phyloP scores from a whole-genome alignment of 306 rosid species.

The Prunus mongolica region DNA sequence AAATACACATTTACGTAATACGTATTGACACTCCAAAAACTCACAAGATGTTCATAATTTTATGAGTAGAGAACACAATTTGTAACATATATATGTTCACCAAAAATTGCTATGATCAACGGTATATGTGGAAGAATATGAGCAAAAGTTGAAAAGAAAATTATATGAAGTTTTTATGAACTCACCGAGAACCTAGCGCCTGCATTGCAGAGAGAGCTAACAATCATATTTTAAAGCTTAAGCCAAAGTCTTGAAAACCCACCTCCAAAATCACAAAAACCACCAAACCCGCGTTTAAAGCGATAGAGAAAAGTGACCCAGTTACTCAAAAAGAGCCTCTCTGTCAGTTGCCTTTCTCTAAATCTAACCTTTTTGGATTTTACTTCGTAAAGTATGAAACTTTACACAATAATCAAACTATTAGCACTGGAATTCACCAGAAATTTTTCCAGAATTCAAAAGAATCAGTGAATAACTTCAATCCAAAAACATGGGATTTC shows the following conservation, averaged over 20 bases:
- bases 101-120: neutral
- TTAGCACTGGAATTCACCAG: neutral
- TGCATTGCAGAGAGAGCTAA: constrained; percentile 72
- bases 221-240: constrained; percentile 41
- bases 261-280: neutral
- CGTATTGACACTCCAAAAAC: no score
- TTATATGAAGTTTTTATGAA: constrained; percentile 3
- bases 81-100: neutral
- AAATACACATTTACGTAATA: no score
- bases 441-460: neutral
- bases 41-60: no score
- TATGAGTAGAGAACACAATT: neutral
- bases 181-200: constrained; percentile 71
- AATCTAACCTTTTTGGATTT: neutral
- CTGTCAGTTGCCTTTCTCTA: no score
- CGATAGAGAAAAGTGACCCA: constrained; percentile 5
- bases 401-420: neutral
- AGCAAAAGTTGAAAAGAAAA: neutral
- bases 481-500: constrained; percentile 1
- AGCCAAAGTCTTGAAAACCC: constrained; percentile 16
- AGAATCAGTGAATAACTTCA: neutral
- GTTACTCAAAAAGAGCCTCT: neutral
- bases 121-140: no score
- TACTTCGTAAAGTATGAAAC: neutral
- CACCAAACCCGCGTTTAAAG: neutral